These are phyloP conservation scores for Talaromyces sp. DNA, from an alignment of 2,329 filamentous ascomycete genomes.

Conservation along the genomic window DNA sequence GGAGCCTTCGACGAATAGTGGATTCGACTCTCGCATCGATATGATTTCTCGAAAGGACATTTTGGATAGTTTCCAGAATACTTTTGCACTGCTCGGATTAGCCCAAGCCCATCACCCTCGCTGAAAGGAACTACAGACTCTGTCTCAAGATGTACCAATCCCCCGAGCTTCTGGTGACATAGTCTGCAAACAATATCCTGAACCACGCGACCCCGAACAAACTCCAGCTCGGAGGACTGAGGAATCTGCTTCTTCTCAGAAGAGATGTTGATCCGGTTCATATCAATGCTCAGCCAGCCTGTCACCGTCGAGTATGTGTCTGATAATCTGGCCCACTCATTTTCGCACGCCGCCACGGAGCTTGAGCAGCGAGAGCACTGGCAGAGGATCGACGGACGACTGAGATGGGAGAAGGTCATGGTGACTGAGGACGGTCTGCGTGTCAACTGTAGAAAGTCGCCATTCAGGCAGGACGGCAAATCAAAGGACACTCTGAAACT, in stretches of 20 bases:
- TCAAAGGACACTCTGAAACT: not conserved
- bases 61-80: conserved; percentile 43
- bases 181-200: conserved; percentile 40
- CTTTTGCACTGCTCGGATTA: conserved; percentile 31
- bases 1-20: conserved; percentile 35
- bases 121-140: conserved; percentile 30
- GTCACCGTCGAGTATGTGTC: conserved; percentile 38
- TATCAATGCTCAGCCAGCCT: conserved; percentile 40
- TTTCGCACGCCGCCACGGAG: conserved; percentile 42
- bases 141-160: conserved; percentile 36
- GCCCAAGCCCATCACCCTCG: not conserved
- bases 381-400: conserved; percentile 39
- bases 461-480: not conserved
- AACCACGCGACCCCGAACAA: conserved; percentile 37
- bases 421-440: not conserved
- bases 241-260: conserved; percentile 39
- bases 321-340: conserved; percentile 43
- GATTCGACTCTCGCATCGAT: conserved; percentile 40
- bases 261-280: conserved; percentile 39
- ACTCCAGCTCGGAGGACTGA: conserved; percentile 35
- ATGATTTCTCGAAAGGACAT: conserved; percentile 42
- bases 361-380: conserved; percentile 42
- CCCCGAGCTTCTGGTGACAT: conserved; percentile 40
- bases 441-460: not conserved
- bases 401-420: conserved; percentile 39